phyloP scores from a whole-genome alignment of 345 rosid genomes.

The Lepidium sativum region DNA sequence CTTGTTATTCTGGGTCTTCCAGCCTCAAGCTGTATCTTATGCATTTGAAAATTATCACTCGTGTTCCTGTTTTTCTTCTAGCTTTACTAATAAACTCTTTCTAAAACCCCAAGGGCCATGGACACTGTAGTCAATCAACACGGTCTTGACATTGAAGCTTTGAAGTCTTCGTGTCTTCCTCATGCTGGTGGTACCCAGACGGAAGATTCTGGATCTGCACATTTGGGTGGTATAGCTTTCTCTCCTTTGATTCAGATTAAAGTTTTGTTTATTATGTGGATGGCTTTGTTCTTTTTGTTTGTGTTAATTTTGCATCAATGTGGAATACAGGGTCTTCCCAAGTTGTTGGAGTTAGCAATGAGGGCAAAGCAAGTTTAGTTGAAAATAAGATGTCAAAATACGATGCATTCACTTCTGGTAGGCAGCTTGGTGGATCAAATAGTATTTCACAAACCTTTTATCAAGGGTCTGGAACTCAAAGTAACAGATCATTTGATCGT shows the following conservation, averaged over 20 bases:
- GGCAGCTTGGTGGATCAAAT: conserved; percentile 64
- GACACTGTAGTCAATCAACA: conserved; percentile 91
- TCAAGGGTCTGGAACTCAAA: conserved; percentile 64
- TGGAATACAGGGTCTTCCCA: conserved; percentile 66
- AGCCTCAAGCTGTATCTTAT: neutral
- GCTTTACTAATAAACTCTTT: conserved; percentile 18
- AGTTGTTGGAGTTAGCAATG: conserved; percentile 45
- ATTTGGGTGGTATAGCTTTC: conserved; percentile 49
- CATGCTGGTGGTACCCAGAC: conserved; percentile 54
- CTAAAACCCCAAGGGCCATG: conserved; percentile 68
- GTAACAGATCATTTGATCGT: conserved; percentile 71
- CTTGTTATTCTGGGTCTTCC: neutral
- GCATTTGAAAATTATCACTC: neutral
- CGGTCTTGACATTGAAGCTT: conserved; percentile 86
- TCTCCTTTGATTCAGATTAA: neutral
- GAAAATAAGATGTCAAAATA: conserved; percentile 63
- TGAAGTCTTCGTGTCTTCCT: conserved; percentile 71
- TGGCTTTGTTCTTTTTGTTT: neutral
- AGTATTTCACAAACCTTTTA: conserved; percentile 54
- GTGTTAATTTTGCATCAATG: neutral
- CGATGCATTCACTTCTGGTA: conserved; percentile 53
- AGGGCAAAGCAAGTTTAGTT: conserved; percentile 41
- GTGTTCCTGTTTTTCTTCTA: conserved; percentile 1
- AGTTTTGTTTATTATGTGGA: neutral
- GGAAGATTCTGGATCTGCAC: conserved; percentile 62